Conservation (phyloP, 768 basidiomycete genomes). For the Arthromyces matolae region DNA sequence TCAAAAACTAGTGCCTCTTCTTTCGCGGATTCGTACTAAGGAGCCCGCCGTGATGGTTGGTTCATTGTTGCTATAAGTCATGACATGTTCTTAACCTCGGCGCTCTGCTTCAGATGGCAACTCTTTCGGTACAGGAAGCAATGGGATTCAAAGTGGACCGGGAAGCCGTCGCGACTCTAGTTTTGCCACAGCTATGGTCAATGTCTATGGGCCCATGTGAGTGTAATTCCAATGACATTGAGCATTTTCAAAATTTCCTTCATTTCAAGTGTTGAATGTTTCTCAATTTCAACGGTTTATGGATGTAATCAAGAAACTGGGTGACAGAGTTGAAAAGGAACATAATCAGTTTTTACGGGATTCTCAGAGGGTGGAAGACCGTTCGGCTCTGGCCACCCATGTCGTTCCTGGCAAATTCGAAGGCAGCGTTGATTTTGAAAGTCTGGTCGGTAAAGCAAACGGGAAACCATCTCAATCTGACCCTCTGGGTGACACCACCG, state of each 20-base stretch:
- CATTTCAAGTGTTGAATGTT: constrained; percentile 60
- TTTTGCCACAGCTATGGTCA: constrained; percentile 90
- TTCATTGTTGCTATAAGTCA: constrained; percentile 2
- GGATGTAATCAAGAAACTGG: constrained; percentile 70
- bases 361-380: constrained; percentile 86
- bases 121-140: constrained; percentile 86
- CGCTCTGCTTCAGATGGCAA: constrained; percentile 76
- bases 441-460: constrained; percentile 64
- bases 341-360: constrained; percentile 91
- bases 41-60: constrained; percentile 91
- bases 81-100: not conserved
- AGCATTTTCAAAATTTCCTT: constrained; percentile 7
- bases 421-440: constrained; percentile 81
- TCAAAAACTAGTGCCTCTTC: constrained; percentile 90
- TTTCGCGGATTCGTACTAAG: constrained; percentile 94
- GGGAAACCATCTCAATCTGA: constrained; percentile 45
- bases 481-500: constrained; percentile 31
- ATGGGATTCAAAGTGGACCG: constrained; percentile 95
- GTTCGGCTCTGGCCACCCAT: constrained; percentile 46
- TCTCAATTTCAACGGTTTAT: constrained; percentile 94
- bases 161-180: constrained; percentile 85
- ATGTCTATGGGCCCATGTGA: constrained; percentile 95
- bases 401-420: constrained; percentile 36
- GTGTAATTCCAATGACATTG: constrained; percentile 23
- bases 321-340: constrained; percentile 88